These are phyloP conservation scores for Alternaria novae-zelandiae DNA, from an alignment of 2,329 filamentous ascomycete genomes.

Conservation along the genomic window DNA sequence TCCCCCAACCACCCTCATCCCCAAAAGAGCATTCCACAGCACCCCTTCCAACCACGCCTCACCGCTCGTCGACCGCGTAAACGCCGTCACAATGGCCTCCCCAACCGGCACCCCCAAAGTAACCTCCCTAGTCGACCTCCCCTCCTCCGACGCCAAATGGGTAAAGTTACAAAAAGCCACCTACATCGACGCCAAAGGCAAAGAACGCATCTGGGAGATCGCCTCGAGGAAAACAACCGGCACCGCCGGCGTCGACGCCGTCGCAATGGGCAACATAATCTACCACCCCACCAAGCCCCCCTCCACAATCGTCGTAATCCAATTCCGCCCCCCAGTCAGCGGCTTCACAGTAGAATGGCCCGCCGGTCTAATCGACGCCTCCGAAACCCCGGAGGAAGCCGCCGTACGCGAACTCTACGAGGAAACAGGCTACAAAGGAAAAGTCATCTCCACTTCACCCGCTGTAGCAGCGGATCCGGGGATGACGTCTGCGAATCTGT, in stretches of 20 bases:
- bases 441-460: slow-evolving; percentile 24
- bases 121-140: slow-evolving; percentile 28
- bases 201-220: slow-evolving; percentile 70
- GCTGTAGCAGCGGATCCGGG: slow-evolving; percentile 35
- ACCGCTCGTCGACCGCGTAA: slow-evolving; percentile 10
- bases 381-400: slow-evolving; percentile 62
- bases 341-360: slow-evolving; percentile 66
- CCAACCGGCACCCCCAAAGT: slow-evolving; percentile 20
- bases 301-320: slow-evolving; percentile 47
- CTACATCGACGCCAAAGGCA: slow-evolving; percentile 67
- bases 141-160: slow-evolving; percentile 36
- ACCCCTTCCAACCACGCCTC: background rate
- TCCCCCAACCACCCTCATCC: background rate
- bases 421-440: slow-evolving; percentile 67
- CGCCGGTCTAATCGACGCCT: slow-evolving; percentile 54
- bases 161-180: slow-evolving; percentile 46
- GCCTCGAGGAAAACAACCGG: slow-evolving; percentile 69
- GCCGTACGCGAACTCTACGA: slow-evolving; percentile 66
- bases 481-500: slow-evolving; percentile 36
- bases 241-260: slow-evolving; percentile 64
- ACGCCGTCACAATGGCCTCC: slow-evolving; percentile 15
- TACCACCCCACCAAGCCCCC: slow-evolving; percentile 35
- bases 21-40: background rate
- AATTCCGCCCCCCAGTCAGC: slow-evolving; percentile 66
- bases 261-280: slow-evolving; percentile 74